Evolutionary conservation across 305 asterid species (phyloP), one percentile per base, ranked within the genome.

Genomic region (Solanum chacoense): DNA sequence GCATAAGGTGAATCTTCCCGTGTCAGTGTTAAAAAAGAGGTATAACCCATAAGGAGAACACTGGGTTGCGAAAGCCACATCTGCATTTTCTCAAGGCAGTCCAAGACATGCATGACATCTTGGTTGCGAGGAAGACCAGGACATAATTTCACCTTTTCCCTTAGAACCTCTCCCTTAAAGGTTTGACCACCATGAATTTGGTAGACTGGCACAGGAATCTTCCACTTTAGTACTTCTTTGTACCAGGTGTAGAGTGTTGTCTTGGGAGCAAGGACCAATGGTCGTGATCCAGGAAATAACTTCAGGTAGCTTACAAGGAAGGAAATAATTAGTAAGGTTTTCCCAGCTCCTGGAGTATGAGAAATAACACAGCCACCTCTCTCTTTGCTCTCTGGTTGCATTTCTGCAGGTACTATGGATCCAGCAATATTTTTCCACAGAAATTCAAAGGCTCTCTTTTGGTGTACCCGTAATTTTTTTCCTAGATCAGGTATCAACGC

Each of bases 101-200:
- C 99, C 90, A 97, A 93, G 38, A 97, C 99, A n/a, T 97, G 99
- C 97, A 97, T 93, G 20, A 97, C 99, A 14, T 96, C 99, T 89
- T 95, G 99, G 91, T 97, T 97, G 10, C 93, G 92, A 1, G 99
- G 99, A n/a, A 97, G 93, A 18, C 98, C 98, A 1, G 99, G 95
- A 35, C 95, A 88, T 20, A 93, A 36, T 91, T 94, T 94, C 97
- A 94, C 87, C 88, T 97, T 94, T 89, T 97, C 98, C 92, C 95
- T 95, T 92, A 96, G 90, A 40, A 96, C 98, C 90, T 97, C 98
- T 22, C 98, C 98, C 91, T 95, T 97, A 78, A 95, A 97, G 3
- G 99, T 97, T 87, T 97, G 99, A 12, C 99, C 99, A 16, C 99
- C 99, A 37, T 97, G 99, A 92, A 97, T 96, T 92, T 97, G 99